Base-by-base conservation (phyloP, 352 stramenopile species). In the Phytopythium montanum region DNA sequence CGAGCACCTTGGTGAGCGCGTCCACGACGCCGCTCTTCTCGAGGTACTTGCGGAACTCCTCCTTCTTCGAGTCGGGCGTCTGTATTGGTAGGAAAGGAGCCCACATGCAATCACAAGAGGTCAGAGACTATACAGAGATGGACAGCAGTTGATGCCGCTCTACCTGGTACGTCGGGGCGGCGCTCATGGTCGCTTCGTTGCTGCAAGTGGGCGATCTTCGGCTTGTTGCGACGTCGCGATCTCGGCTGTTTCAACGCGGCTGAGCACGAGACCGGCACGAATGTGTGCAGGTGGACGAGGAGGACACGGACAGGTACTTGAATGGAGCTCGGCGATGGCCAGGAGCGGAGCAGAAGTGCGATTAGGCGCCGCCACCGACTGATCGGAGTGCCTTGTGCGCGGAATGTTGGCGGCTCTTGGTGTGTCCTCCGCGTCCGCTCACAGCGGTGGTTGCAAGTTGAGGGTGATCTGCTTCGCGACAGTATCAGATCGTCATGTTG, bases 21-120 rank as follows among this genome's bases (percentile, higher is more conserved):
- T 99, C 96, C 34, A 99, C 96, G 6, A 99, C 96, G 36, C 96
- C 96, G 44, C 87, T 96, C 67, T 98, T 98, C 77, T 99, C 96
- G 2, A 99, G 77, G 68, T 99, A 99, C 69, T 97, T 98, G 65
- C 94, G 78, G 73, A 98, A 99, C 79, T 99, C 97, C 71, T 99
- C 95, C 69, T 99, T 99, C 80, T 99, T 99, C 6, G 85, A 95
- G 73, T 98, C 92, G 23, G 96, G 91, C 28, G 92, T 98, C 91
- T 98, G 60, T 8, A 9, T 21, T 25, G 56, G 28, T 25, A n/a
- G 25, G 12, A 36, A 1, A 12, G 25, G 45, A 50, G 42, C 21
- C 10, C 29, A 38, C n/a, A n/a, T n/a, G n/a, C n/a, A n/a, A n/a
- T n/a, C n/a, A n/a, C n/a, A n/a, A n/a, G n/a, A n/a, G n/a, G n/a